Evolutionary conservation across 2,329 filamentous ascomycete species (phyloP), one percentile per base, ranked within the genome.

Genomic region (Coniella vitis): DNA sequence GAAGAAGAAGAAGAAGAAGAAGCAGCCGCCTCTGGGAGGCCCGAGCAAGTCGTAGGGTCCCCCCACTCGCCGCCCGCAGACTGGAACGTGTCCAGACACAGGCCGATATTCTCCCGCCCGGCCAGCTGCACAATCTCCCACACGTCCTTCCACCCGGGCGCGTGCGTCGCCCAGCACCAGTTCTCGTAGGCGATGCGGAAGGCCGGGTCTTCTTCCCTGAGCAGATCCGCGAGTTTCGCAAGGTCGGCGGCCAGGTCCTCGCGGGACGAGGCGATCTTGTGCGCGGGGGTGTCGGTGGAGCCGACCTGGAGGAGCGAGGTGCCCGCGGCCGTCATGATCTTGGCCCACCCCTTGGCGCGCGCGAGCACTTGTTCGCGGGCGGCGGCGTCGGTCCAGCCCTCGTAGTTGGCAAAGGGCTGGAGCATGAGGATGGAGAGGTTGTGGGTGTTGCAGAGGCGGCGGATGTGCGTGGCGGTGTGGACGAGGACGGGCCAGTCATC

Each of bases 31-130:
- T 83, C 77, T 1, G 82, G 63, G 2, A 80, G 57, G 0, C 86
- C 85, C 0, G 78, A 81, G 1, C 63, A 47, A 0, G 83, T 86
- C 0, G 77, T 83, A 0, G 86, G 86, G 56, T 90, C 84, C 0
- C 71, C 86, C 75, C 79, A 90, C 60, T 90, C 85, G 1, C 81
- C 78, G 0, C 84, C 86, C 0, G 79, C 83, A 2, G 78, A 83
- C 60, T 90, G 85, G 66, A 90, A 90, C 0, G 85, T 90, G 57
- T 91, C 86, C 1, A 91, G 74, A 56, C 86, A 90, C 0, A 90
- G 68, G 0, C 86, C 86, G 10, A 89, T 70, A 53, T 90, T 90
- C 0, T 73, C 69, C 3, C 81, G 66, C 55, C 86, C 67, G 2
- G 82, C 83, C 38, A 70, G 71, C 54, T 75, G 60, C 4, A 87